These are phyloP conservation scores for Fusarium sp. DNA, from an alignment of 2,329 filamentous ascomycete genomes.

Conservation along the genomic window DNA sequence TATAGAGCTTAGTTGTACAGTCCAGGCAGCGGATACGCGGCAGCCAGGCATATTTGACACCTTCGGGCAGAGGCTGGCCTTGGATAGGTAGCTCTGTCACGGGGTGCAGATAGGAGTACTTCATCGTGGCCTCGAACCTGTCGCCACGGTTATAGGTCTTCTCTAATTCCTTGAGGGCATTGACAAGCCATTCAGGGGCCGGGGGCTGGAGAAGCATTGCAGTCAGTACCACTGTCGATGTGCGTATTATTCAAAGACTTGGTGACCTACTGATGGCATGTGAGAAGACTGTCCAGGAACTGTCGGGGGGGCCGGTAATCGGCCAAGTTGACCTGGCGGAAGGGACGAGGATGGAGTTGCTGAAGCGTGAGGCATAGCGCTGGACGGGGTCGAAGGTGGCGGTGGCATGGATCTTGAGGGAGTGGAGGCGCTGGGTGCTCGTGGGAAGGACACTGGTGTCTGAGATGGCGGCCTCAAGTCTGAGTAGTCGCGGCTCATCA, in stretches of 20 bases:
- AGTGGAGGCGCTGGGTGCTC: constrained; percentile 46
- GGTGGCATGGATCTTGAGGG: constrained; percentile 49
- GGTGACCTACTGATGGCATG: constrained; percentile 65
- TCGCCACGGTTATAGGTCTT: constrained; percentile 78
- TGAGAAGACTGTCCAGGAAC: constrained; percentile 65
- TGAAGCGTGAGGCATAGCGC: constrained; percentile 50
- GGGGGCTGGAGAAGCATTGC: constrained; percentile 69
- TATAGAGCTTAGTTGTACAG: constrained; percentile 94
- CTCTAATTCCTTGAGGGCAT: constrained; percentile 75
- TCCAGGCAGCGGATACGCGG: constrained; percentile 92
- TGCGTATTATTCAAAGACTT: constrained; percentile 4
- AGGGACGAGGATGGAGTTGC: constrained; percentile 50
- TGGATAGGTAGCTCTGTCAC: constrained; percentile 73
- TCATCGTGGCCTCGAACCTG: constrained; percentile 90
- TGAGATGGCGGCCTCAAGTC: constrained; percentile 51
- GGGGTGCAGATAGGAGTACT: constrained; percentile 82
- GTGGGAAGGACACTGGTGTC: constrained; percentile 47
- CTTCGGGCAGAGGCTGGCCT: constrained; percentile 64
- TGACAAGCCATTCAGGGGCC: constrained; percentile 84
- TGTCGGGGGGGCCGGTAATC: constrained; percentile 73
- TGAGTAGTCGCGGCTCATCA: constrained; percentile 64
- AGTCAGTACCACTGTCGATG: constrained; percentile 29
- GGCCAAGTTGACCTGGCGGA: constrained; percentile 68
- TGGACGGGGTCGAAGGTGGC: constrained; percentile 51
- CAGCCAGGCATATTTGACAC: constrained; percentile 82